These are phyloP conservation scores for Stemphylium beticola DNA, from an alignment of 2,329 filamentous ascomycete genomes.

Conservation along the genomic window DNA sequence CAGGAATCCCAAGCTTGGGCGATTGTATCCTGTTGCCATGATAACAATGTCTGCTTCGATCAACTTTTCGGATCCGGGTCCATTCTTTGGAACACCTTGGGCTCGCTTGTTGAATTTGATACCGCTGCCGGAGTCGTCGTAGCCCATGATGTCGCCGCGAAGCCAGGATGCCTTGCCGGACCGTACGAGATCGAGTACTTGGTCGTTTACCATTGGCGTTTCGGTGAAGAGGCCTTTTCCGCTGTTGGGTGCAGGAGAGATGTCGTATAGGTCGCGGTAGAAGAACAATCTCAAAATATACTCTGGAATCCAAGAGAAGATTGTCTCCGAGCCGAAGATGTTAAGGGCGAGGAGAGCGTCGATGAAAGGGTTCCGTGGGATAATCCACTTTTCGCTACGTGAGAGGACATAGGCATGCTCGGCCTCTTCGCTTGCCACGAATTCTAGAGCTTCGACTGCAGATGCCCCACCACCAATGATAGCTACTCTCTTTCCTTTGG, in stretches of 20 bases:
- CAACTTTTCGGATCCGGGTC: slow-evolving; percentile 69
- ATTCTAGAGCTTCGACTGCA: slow-evolving; percentile 83
- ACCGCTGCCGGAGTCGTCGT: slow-evolving; percentile 67
- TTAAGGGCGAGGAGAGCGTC: slow-evolving; percentile 78
- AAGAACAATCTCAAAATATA: slow-evolving; percentile 76
- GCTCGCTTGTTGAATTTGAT: slow-evolving; percentile 74
- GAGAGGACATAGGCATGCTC: slow-evolving; percentile 74
- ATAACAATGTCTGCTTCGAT: slow-evolving; percentile 78
- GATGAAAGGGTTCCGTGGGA: slow-evolving; percentile 77
- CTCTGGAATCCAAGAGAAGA: slow-evolving; percentile 80
- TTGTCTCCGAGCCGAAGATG: slow-evolving; percentile 77
- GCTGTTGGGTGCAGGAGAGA: slow-evolving; percentile 63
- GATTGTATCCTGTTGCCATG: slow-evolving; percentile 81
- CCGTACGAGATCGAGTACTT: slow-evolving; percentile 78
- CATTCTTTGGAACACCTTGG: slow-evolving; percentile 76
- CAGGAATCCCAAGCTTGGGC: slow-evolving; percentile 75
- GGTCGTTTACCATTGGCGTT: slow-evolving; percentile 86
- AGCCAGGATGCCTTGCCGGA: slow-evolving; percentile 77
- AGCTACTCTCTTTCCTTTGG: slow-evolving; percentile 75
- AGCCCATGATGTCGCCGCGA: slow-evolving; percentile 75
- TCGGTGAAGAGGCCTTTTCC: slow-evolving; percentile 79
- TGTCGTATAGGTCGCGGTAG: slow-evolving; percentile 78
- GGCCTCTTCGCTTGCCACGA: slow-evolving; percentile 71
- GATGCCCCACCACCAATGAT: slow-evolving; percentile 81
- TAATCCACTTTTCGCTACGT: slow-evolving; percentile 85